Evolutionary conservation across 305 asterid genomes (phyloP), one percentile per base, ranked within the genome.

Genomic region (Solanum chacoense): DNA sequence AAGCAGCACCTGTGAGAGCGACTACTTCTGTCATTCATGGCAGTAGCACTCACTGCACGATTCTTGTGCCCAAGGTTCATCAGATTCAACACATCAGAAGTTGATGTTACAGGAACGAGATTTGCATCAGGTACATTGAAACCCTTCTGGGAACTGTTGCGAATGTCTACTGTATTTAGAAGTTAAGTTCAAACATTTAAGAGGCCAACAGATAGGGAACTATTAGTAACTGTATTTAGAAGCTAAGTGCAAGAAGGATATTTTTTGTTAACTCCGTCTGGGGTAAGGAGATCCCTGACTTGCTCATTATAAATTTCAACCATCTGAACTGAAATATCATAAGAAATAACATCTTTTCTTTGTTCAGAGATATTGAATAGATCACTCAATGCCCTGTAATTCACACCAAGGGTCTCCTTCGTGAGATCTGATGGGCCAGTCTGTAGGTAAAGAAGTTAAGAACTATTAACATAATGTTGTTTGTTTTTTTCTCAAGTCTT

Each of bases 241-340:
- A 18, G 65, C 6, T 55, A 55, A 55, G 24, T 55, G 22, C 34
- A 50, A 71, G 88, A 91, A 95, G 98, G 99, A 96, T 96, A 96
- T 96, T 83, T 94, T 92, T 91, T 95, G 73, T 94, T 92, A 84
- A 84, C 75, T n/a, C 98, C 99, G 88, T 97, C 98, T 9, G 94
- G 89, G 79, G 90, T 91, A 7, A 97, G 98, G 87, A 97, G 98
- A 92, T 97, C 99, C 91, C 98, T 91, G 72, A 97, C 99, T 94
- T 96, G 98, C 94, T 96, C 98, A 36, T 96, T 96, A 93, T 96
- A 97, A 91, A 97, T 97, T 90, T 97, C 99, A 73, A 97, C 93
- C 99, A 97, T 97, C 94, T 97, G 99, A 90, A 96, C 99, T 10
- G 96, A 93, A 87, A 96, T 91, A 63, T 92, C 96, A 91, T 97